Evolutionary conservation across 495 filamentous ascomycete species (phyloP).

Genomic region (Tuber calosporum): DNA sequence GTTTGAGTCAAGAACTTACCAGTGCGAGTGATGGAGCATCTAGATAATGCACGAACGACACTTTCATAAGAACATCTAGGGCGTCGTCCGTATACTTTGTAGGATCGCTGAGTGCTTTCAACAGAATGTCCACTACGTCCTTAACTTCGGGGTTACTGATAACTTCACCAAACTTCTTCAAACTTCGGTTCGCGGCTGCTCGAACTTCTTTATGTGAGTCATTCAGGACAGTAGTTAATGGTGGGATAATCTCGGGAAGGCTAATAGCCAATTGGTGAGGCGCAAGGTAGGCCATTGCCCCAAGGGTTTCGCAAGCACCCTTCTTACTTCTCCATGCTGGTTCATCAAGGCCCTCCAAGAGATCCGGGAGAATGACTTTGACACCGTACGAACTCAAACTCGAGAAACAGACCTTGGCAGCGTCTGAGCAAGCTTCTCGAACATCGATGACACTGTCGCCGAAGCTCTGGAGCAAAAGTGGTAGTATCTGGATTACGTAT

Average conservation of each 20-base stretch:
- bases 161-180: slow-evolving; percentile 96
- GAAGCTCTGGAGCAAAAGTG: slow-evolving; percentile 79
- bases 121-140: slow-evolving; percentile 74
- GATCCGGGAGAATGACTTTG: slow-evolving; percentile 82
- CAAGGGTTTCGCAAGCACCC: slow-evolving; percentile 89
- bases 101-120: slow-evolving; percentile 94
- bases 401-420: slow-evolving; percentile 88
- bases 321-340: slow-evolving; percentile 97
- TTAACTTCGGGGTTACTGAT: slow-evolving; percentile 97
- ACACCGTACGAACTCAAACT: slow-evolving; percentile 91
- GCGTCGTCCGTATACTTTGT: slow-evolving; percentile 97
- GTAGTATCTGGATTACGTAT: slow-evolving; percentile 91
- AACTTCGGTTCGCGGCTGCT: slow-evolving; percentile 79
- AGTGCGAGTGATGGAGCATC: slow-evolving; percentile 92
- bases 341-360: slow-evolving; percentile 89
- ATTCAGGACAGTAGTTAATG: slow-evolving; percentile 84
- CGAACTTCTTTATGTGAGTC: slow-evolving; percentile 98
- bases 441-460: slow-evolving; percentile 84
- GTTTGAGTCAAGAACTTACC: slow-evolving; percentile 45
- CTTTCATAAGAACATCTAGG: slow-evolving; percentile 86
- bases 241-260: slow-evolving; percentile 91
- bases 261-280: slow-evolving; percentile 87
- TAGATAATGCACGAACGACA: slow-evolving; percentile 90
- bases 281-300: slow-evolving; percentile 96
- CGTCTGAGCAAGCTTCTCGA: slow-evolving; percentile 82